Conservation (phyloP, 2,329 filamentous ascomycete species). For the Sporothrix brasiliensis region DNA sequence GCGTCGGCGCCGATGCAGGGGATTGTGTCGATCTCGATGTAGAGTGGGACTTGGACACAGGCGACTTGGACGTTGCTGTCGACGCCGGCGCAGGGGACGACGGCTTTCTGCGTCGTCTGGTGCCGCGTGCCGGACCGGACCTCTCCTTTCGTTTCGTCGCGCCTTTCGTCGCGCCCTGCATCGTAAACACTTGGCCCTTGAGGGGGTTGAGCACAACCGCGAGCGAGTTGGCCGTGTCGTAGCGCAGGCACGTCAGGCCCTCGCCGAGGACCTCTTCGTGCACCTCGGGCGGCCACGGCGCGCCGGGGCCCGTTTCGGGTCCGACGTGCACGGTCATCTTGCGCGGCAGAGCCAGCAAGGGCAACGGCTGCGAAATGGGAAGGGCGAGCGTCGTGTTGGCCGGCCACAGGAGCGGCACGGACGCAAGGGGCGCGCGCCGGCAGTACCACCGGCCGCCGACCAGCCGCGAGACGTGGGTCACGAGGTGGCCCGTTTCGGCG, state of each 20-base stretch:
- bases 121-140: background rate
- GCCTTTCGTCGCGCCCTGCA: background rate
- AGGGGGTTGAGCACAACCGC: background rate
- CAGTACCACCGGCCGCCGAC: background rate
- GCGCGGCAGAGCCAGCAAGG: background rate
- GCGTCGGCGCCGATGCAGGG: background rate
- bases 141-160: background rate
- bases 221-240: background rate
- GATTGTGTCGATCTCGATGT: background rate
- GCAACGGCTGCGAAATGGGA: background rate
- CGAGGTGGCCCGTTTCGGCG: background rate
- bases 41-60: no score
- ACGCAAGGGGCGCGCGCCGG: background rate
- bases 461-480: background rate
- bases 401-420: background rate
- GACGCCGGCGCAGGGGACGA: background rate
- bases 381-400: background rate
- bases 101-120: background rate
- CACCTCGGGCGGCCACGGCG: background rate
- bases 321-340: slow-evolving; percentile 8
- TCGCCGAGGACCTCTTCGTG: background rate
- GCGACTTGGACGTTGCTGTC: background rate
- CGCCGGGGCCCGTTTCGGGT: background rate
- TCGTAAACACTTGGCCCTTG: background rate
- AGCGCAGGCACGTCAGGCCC: background rate